Evolutionary conservation across 2,329 filamentous ascomycete species (phyloP).

Genomic region (Colletotrichum sp.): DNA sequence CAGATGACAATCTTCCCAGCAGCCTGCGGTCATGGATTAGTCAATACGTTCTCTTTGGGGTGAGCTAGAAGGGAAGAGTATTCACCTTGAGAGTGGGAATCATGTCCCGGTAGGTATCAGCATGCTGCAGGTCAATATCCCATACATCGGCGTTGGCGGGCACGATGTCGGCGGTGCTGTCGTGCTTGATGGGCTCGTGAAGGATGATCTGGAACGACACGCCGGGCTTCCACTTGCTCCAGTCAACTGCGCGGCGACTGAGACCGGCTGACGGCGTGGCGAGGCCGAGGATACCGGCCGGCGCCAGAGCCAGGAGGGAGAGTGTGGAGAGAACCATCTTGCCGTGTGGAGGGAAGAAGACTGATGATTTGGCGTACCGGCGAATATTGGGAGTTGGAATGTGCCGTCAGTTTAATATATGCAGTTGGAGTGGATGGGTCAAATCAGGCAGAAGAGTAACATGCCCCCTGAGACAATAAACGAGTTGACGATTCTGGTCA

Average conservation of each 20-base stretch:
- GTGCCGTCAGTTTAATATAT: not conserved
- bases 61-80: not conserved
- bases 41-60: no score
- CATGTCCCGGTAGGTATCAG: conserved; percentile 26
- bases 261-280: not conserved
- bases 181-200: conserved; percentile 32
- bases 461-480: not conserved
- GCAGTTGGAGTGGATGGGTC: not conserved
- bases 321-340: not conserved
- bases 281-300: not conserved
- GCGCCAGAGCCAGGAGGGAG: not conserved
- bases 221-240: conserved; percentile 30
- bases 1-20: conserved; percentile 36
- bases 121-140: conserved; percentile 36
- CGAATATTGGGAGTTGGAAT: not conserved
- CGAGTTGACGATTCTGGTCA: not conserved
- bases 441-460: not conserved
- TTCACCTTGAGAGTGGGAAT: conserved; percentile 33
- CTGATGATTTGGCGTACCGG: not conserved
- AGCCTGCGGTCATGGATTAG: not conserved
- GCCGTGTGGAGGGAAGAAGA: not conserved
- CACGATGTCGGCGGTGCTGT: conserved; percentile 27
- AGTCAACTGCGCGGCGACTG: conserved; percentile 3
- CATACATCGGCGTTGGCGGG: conserved; percentile 31
- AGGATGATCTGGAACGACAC: conserved; percentile 35